A percentile compares a stretch with the other conserved stretches of the same genome.
Evolutionary conservation across 176 grass and related monocot species (phyloP).

Genomic region (Cenchrus americanus): DNA sequence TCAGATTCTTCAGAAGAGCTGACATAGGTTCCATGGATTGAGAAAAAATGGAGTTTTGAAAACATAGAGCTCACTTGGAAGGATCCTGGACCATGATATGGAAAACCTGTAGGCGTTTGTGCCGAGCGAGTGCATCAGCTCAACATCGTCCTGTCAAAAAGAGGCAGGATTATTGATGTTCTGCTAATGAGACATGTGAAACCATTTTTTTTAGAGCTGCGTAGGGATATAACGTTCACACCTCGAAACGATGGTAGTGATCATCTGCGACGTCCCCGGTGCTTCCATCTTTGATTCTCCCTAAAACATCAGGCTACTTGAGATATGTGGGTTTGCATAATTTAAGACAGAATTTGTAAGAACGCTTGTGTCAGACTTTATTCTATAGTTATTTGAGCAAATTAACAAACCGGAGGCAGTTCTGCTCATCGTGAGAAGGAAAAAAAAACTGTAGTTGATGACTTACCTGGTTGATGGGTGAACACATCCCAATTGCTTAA

Average conservation of each 20-base stretch:
- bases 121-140: constrained; percentile 59
- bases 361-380: no score
- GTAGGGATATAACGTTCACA: background rate
- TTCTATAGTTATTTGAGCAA: background rate
- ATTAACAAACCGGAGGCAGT: background rate
- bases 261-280: constrained; percentile 71
- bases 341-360: no score
- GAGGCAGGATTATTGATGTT: background rate
- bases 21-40: no score
- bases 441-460: background rate
- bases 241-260: constrained; percentile 68
- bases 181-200: no score
- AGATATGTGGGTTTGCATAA: background rate
- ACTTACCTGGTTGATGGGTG: constrained; percentile 50
- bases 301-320: constrained; percentile 21
- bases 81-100: constrained; percentile 73
- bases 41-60: background rate
- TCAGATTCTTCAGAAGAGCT: background rate
- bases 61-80: constrained; percentile 54
- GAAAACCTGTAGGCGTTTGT: constrained; percentile 71
- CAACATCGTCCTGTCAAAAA: constrained; percentile 57
- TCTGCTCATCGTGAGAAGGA: background rate
- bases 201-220: background rate
- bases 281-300: constrained; percentile 53
- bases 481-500: constrained; percentile 80